These are phyloP conservation scores for Phytophthora multivora DNA, from an alignment of 352 stramenopile genomes.

Conservation along the genomic window DNA sequence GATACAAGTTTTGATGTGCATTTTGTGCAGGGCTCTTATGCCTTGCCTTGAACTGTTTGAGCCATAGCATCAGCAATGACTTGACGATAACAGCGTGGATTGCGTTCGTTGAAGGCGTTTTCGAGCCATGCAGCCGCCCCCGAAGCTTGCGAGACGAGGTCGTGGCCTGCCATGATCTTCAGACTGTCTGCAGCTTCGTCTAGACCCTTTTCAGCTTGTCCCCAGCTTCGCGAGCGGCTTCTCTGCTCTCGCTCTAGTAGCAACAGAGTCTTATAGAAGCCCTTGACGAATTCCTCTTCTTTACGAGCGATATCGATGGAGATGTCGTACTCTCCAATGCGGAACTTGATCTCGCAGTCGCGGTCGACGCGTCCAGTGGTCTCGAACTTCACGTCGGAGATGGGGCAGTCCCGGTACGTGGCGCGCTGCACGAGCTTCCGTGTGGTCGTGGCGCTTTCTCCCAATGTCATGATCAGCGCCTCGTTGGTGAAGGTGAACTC, in stretches of 20 bases:
- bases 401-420: constrained; percentile 43
- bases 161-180: constrained; percentile 33
- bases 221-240: constrained; percentile 36
- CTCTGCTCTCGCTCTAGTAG: constrained; percentile 50
- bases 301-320: constrained; percentile 62
- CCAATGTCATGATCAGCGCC: constrained; percentile 45
- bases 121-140: constrained; percentile 36
- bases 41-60: constrained; percentile 27
- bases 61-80: constrained; percentile 24
- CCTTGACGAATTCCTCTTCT: constrained; percentile 49
- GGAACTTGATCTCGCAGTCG: constrained; percentile 73
- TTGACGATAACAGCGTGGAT: constrained; percentile 42
- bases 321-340: constrained; percentile 40
- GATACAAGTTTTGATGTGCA: too few relatives aligned
- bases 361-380: constrained; percentile 59
- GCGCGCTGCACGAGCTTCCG: constrained; percentile 46
- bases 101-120: constrained; percentile 34
- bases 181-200: constrained; percentile 37
- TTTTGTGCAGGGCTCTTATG: constrained; percentile 1
- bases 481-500: constrained; percentile 72
- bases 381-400: constrained; percentile 50
- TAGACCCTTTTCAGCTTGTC: constrained; percentile 35
- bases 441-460: constrained; percentile 50
- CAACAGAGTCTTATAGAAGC: constrained; percentile 58
- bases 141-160: constrained; percentile 34